A percentile compares a stretch with the other conserved stretches of the same genome.
Conservation (phyloP, 2,329 filamentous ascomycete species). For the Bipolaris sorokiniana region DNA sequence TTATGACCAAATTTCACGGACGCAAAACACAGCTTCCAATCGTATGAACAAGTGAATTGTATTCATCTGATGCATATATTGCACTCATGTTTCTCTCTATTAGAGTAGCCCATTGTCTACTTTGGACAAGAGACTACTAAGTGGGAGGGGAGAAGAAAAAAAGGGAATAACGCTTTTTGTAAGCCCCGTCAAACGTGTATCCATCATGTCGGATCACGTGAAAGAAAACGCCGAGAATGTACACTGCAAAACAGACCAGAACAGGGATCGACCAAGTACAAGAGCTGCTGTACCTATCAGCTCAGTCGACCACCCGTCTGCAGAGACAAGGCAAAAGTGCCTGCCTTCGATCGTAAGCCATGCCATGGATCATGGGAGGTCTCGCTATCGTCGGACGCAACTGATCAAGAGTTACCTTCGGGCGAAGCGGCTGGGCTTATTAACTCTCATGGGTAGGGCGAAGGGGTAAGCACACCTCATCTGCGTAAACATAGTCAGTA, state of each 20-base stretch:
- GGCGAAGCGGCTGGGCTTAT: background rate
- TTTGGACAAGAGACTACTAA: background rate
- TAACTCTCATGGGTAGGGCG: background rate
- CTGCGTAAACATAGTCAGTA: constrained; percentile 8
- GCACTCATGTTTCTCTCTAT: background rate
- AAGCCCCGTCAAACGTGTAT: background rate
- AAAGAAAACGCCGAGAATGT: constrained; percentile 4
- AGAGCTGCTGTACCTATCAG: constrained; percentile 8
- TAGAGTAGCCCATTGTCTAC: background rate
- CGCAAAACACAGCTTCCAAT: background rate
- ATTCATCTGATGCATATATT: background rate
- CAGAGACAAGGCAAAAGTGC: background rate
- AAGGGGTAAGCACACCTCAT: constrained; percentile 13
- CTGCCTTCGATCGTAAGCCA: background rate
- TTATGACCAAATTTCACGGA: background rate
- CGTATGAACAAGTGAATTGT: background rate
- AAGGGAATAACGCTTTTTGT: background rate
- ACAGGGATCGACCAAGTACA: background rate
- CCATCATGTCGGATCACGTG: background rate
- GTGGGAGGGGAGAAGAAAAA: background rate
- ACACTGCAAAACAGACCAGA: constrained; percentile 1
- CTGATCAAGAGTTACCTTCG: constrained; percentile 13
- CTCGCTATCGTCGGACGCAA: background rate
- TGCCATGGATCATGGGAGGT: background rate
- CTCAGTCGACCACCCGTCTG: background rate